Evolutionary conservation across 2,329 filamentous ascomycete genomes (phyloP).

Genomic region (Plenodomus lindquistii): DNA sequence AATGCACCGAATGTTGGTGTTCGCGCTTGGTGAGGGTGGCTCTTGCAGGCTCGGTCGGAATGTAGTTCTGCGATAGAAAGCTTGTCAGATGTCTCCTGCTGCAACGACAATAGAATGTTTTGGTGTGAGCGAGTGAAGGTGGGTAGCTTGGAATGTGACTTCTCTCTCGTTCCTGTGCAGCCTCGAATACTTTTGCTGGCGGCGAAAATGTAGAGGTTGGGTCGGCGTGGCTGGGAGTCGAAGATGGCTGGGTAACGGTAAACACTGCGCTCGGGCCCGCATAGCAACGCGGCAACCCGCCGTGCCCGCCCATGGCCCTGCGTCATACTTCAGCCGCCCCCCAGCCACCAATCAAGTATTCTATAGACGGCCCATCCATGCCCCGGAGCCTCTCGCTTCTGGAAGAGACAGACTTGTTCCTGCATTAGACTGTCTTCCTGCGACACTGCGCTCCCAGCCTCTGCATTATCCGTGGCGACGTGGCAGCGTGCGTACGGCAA

Average conservation of each 20-base stretch:
- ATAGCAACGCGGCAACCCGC: slow-evolving; percentile 17
- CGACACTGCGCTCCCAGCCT: slow-evolving; percentile 28
- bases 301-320: slow-evolving; percentile 6
- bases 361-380: slow-evolving; percentile 2
- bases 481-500: slow-evolving; percentile 27
- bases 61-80: slow-evolving; percentile 35
- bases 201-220: slow-evolving; percentile 41
- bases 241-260: slow-evolving; percentile 29
- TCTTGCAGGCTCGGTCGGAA: slow-evolving; percentile 34
- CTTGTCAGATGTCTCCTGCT: slow-evolving; percentile 37
- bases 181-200: slow-evolving; percentile 36
- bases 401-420: slow-evolving; percentile 19
- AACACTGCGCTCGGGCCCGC: slow-evolving; percentile 15
- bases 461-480: slow-evolving; percentile 27
- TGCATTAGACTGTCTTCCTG: slow-evolving; percentile 21
- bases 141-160: slow-evolving; percentile 40
- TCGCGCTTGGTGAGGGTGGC: slow-evolving; percentile 21
- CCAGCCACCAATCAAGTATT: slow-evolving; percentile 19
- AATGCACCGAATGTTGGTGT: slow-evolving; percentile 21
- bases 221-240: slow-evolving; percentile 27
- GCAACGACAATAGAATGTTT: slow-evolving; percentile 16
- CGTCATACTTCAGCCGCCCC: slow-evolving; percentile 24
- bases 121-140: slow-evolving; percentile 24
- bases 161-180: slow-evolving; percentile 32
- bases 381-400: slow-evolving; percentile 12